phyloP scores from a whole-genome alignment of 2,329 filamentous ascomycete species.

The Aspergillus pseudonomiae region DNA sequence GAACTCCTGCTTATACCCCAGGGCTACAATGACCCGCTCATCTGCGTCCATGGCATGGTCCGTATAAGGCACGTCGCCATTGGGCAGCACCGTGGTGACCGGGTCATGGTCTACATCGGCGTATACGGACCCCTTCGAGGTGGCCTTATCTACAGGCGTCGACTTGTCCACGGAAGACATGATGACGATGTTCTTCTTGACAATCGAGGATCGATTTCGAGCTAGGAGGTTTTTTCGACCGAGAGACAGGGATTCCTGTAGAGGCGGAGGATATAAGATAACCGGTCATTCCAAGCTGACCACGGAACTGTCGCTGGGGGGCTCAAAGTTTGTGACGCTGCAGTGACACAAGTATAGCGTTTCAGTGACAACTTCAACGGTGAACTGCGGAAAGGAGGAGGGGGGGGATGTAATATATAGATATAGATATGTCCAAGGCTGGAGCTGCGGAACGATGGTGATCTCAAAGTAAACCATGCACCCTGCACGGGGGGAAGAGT shows the following conservation, averaged over 20 bases:
- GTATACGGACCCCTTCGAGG: slow-evolving; percentile 21
- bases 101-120: slow-evolving; percentile 32
- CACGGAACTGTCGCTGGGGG: neutral
- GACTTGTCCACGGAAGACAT: slow-evolving; percentile 3
- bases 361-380: neutral
- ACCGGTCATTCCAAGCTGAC: neutral
- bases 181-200: neutral
- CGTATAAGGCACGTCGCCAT: slow-evolving; percentile 41
- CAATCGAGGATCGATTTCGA: neutral
- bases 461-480: neutral
- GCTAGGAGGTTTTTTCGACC: neutral
- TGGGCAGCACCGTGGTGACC: slow-evolving; percentile 40
- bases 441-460: neutral
- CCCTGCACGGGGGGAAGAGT: neutral
- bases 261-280: neutral
- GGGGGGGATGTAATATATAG: neutral
- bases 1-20: slow-evolving; percentile 63
- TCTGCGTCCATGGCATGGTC: slow-evolving; percentile 43
- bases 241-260: neutral
- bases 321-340: neutral
- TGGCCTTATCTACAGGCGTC: neutral
- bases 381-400: neutral
- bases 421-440: neutral
- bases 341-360: neutral
- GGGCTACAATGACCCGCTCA: slow-evolving; percentile 45